Conservation (phyloP, 1,284 basidiomycete species). For the Ceratobasidium sp. region DNA sequence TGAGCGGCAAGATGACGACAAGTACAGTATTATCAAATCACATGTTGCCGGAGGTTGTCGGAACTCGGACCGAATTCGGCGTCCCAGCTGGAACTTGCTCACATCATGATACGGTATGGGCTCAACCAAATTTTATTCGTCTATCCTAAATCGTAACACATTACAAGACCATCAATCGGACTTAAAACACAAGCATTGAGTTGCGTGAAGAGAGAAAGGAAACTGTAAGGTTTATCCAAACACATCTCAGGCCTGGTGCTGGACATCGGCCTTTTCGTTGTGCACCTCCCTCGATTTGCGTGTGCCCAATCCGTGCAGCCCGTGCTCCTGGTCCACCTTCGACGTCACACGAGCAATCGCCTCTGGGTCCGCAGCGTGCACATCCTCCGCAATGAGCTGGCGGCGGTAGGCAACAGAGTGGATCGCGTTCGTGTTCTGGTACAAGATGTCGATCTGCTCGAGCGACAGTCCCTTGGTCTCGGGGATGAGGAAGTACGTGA, state of each 20-base stretch:
- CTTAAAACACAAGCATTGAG: background rate
- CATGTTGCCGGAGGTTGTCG: too few species aligned
- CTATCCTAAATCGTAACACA: slow-evolving; percentile 18
- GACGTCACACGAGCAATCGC: slow-evolving; percentile 35
- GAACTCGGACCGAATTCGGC: too few species aligned
- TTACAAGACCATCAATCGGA: slow-evolving; percentile 8
- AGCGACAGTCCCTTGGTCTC: slow-evolving; percentile 73
- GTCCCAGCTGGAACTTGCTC: background rate
- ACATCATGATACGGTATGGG: background rate
- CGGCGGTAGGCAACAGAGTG: slow-evolving; percentile 58
- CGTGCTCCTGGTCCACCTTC: slow-evolving; percentile 36
- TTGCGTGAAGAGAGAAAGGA: background rate
- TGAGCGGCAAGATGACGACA: too few species aligned
- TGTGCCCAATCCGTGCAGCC: slow-evolving; percentile 13
- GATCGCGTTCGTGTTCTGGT: slow-evolving; percentile 59
- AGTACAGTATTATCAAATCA: too few species aligned
- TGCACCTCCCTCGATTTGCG: slow-evolving; percentile 32
- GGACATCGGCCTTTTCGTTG: slow-evolving; percentile 36
- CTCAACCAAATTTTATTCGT: slow-evolving; percentile 4
- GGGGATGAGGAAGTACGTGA: slow-evolving; percentile 70
- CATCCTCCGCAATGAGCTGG: slow-evolving; percentile 52
- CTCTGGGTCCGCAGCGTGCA: slow-evolving; percentile 34
- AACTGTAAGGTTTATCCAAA: background rate
- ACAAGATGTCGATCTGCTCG: slow-evolving; percentile 73
- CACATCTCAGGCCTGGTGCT: slow-evolving; percentile 9